A percentile compares a stretch with the other conserved stretches of the same genome.
These are phyloP conservation scores for Tolypocladium endophyticum DNA, from an alignment of 2,329 filamentous ascomycete genomes.

Conservation along the genomic window DNA sequence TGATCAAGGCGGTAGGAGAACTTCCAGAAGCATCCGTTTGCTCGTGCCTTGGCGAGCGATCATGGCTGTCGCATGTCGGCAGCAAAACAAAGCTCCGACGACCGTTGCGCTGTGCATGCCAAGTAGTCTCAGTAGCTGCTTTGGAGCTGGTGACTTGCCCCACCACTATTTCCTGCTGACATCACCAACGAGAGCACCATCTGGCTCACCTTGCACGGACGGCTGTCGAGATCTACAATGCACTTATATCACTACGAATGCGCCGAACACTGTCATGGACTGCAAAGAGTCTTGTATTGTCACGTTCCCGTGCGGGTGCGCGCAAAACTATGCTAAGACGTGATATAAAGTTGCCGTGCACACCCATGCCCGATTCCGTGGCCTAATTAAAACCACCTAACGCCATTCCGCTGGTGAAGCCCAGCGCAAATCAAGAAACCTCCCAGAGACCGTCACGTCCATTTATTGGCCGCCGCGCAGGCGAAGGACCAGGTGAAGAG, in stretches of 20 bases:
- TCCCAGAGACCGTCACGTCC: slow-evolving; percentile 2
- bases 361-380: slow-evolving; percentile 9
- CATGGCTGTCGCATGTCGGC: not conserved
- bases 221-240: not conserved
- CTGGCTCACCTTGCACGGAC: not conserved
- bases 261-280: not conserved
- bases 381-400: slow-evolving; percentile 11
- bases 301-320: not conserved
- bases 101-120: not conserved
- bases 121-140: not conserved
- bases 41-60: not conserved
- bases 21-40: not conserved
- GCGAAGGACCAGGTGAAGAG: slow-evolving; percentile 76
- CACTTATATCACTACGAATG: not conserved
- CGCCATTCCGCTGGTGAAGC: slow-evolving; percentile 49
- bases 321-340: slow-evolving; percentile 3
- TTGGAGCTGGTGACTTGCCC: not conserved
- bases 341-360: slow-evolving; percentile 4
- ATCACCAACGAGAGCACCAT: not conserved
- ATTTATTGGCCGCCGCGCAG: slow-evolving; percentile 64
- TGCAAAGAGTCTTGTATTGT: not conserved
- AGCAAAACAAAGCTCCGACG: not conserved
- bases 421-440: slow-evolving; percentile 58
- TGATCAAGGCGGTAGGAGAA: not conserved
- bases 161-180: not conserved